These are phyloP conservation scores for Mallotus japonicus DNA, from an alignment of 441 rosid genomes.

Conservation along the genomic window DNA sequence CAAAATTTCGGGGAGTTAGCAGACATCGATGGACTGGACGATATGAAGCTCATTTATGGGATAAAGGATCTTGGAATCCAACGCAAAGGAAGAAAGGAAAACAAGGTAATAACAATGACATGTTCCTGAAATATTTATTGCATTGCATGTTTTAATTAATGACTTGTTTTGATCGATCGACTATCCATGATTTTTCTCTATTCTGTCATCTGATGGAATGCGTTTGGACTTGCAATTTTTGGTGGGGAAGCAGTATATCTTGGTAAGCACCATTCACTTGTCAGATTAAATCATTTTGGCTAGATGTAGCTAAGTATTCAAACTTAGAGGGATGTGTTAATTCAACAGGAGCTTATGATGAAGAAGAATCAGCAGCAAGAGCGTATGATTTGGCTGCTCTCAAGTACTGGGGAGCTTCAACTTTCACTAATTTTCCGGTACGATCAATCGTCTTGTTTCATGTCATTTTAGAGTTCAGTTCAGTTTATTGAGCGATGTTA, in stretches of 20 bases:
- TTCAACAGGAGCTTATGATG: constrained; percentile 59
- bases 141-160: neutral
- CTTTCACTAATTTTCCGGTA: constrained; percentile 65
- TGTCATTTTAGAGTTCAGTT: too few relatives aligned
- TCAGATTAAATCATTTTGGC: neutral
- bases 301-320: too few relatives aligned
- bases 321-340: neutral
- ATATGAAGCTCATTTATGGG: constrained; percentile 74
- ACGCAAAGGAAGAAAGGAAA: constrained; percentile 77
- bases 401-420: constrained; percentile 62
- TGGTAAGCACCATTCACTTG: constrained; percentile 35
- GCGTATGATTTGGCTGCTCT: constrained; percentile 67
- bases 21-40: constrained; percentile 73
- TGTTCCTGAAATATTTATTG: too few relatives aligned
- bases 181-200: neutral
- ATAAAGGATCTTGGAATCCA: constrained; percentile 61
- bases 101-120: constrained; percentile 39
- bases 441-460: neutral
- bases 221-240: constrained; percentile 13
- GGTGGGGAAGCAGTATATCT: constrained; percentile 49
- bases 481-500: too few relatives aligned
- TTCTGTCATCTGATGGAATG: constrained; percentile 2
- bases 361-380: constrained; percentile 65
- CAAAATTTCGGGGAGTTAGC: constrained; percentile 65
- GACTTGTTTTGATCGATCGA: neutral